A percentile compares a stretch with the other conserved stretches of the same genome.
phyloP scores from a whole-genome alignment of 805 yeast genomes.

The Candida easanensis region DNA sequence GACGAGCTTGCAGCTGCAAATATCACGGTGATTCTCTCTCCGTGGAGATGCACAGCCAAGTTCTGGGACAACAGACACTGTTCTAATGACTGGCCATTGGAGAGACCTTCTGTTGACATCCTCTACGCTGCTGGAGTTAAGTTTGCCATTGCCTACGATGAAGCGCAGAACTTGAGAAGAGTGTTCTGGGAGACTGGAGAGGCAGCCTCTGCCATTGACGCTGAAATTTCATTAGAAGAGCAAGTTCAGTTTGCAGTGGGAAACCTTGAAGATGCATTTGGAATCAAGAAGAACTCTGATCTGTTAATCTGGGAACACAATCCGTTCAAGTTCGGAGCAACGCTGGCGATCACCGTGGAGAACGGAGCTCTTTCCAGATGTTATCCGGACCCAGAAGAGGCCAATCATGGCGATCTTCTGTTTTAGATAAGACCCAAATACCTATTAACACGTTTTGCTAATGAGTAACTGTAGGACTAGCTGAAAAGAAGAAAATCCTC shows the following conservation, averaged over 20 bases:
- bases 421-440: neutral
- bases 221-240: conserved; percentile 1
- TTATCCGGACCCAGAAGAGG: conserved; percentile 10
- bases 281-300: neutral
- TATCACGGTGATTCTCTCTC: conserved; percentile 4
- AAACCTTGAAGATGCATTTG: conserved; percentile 2
- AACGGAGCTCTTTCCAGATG: conserved; percentile 1
- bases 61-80: conserved; percentile 11
- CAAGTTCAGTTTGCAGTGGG: neutral
- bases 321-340: conserved; percentile 8
- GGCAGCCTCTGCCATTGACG: conserved; percentile 3
- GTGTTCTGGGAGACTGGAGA: conserved; percentile 9
- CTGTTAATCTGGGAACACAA: conserved; percentile 6
- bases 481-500: too few relatives aligned
- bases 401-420: conserved; percentile 4
- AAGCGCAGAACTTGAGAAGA: conserved; percentile 3
- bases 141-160: conserved; percentile 8
- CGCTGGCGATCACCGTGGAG: conserved; percentile 4
- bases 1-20: conserved; percentile 2
- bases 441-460: too few relatives aligned
- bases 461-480: neutral
- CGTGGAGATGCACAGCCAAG: conserved; percentile 11
- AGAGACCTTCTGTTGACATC: conserved; percentile 9
- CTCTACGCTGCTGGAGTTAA: conserved; percentile 7
- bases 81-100: conserved; percentile 8